Evolutionary conservation across 169 alveolate species (phyloP).

Genomic region (Plasmodium relictum): DNA sequence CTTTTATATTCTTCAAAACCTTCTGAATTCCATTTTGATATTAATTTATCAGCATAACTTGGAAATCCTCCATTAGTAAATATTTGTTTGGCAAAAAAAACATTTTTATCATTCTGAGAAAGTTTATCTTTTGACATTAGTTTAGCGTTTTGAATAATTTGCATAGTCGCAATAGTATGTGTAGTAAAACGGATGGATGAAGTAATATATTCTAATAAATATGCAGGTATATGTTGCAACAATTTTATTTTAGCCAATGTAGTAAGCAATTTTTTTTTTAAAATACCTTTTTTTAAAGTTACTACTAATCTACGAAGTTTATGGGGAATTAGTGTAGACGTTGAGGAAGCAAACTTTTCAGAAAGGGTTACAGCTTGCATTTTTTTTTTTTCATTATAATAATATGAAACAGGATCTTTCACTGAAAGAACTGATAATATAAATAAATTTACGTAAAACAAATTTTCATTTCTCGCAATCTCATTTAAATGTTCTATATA

Average conservation of each 20-base stretch:
- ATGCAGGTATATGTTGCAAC: conserved; percentile 79
- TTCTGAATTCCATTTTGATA: conserved; percentile 51
- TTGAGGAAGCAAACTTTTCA: conserved; percentile 83
- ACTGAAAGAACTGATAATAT: conserved; percentile 32
- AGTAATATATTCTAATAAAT: conserved; percentile 80
- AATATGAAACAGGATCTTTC: conserved; percentile 77
- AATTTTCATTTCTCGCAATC: conserved; percentile 43
- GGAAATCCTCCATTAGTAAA: conserved; percentile 67
- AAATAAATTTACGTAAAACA: conserved; percentile 58
- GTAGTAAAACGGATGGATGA: conserved; percentile 84
- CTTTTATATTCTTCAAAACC: conserved; percentile 75
- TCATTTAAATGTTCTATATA: conserved; percentile 15
- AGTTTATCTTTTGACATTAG: neutral
- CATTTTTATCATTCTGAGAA: neutral
- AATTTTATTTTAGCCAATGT: conserved; percentile 81
- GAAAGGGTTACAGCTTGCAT: conserved; percentile 77
- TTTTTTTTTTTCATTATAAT: conserved; percentile 73
- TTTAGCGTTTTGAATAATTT: conserved; percentile 79
- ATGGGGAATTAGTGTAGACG: conserved; percentile 82
- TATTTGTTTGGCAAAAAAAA: conserved; percentile 25
- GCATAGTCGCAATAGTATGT: conserved; percentile 83
- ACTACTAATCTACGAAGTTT: conserved; percentile 81
- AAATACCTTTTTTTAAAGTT: conserved; percentile 80
- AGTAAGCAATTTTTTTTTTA: conserved; percentile 77
- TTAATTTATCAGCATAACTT: conserved; percentile 63